Percentiles rank a stretch among this genome's conserved stretches.
Evolutionary conservation across 139 green algal genomes (phyloP).

Genomic region (Desmodesmus armatus): DNA sequence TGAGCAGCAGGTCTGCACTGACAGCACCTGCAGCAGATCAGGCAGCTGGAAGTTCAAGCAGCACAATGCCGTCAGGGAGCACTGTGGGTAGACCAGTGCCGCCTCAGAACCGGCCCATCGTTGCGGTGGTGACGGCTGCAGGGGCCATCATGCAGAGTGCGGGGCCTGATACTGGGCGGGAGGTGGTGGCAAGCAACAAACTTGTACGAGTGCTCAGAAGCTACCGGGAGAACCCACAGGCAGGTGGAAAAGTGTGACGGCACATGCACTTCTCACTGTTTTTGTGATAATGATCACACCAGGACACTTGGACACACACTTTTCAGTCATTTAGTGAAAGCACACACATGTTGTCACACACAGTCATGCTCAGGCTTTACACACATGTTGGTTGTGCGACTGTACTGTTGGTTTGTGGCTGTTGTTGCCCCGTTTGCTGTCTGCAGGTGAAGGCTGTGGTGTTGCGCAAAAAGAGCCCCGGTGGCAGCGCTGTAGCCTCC

Average conservation of each 20-base stretch:
- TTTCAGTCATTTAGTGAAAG: too few species aligned
- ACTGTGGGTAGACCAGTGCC: not conserved
- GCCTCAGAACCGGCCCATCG: not conserved
- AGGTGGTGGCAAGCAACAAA: conserved; percentile 17
- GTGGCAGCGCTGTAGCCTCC: conserved; percentile 88
- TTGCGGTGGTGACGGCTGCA: conserved; percentile 48
- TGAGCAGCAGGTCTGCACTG: not conserved
- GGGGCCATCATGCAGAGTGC: conserved; percentile 57
- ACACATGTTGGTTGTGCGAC: too few species aligned
- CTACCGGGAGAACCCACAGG: conserved; percentile 1
- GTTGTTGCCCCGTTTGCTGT: not conserved
- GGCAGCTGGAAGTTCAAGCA: not conserved
- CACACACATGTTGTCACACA: too few species aligned
- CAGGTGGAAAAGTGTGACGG: too few species aligned
- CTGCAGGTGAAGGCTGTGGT: conserved; percentile 76
- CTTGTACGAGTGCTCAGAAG: not conserved
- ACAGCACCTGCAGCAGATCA: not conserved
- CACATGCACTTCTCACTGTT: too few species aligned
- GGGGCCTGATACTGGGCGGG: too few species aligned
- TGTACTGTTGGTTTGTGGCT: too few species aligned
- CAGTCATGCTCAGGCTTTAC: too few species aligned
- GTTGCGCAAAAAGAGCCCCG: conserved; percentile 87
- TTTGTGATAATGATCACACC: too few species aligned
- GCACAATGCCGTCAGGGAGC: not conserved
- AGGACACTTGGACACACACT: too few species aligned